These are phyloP conservation scores for Kodamaea derodonti DNA, from an alignment of 1,139 yeast genomes.

Conservation along the genomic window DNA sequence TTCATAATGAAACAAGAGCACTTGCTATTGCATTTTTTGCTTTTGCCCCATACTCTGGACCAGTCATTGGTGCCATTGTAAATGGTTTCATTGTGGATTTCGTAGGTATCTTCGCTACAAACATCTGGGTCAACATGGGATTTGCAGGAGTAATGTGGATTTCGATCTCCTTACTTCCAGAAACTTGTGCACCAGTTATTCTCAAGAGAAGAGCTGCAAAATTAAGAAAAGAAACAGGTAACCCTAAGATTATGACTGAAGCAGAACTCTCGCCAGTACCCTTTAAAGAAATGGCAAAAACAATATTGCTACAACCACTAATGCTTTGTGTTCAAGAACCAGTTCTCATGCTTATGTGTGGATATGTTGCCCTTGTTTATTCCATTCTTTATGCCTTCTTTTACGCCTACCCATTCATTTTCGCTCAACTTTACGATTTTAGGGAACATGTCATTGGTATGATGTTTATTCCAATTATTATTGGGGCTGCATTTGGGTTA, in stretches of 20 bases:
- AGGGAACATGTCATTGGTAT: constrained; percentile 71
- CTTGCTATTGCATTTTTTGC: constrained; percentile 88
- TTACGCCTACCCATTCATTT: constrained; percentile 83
- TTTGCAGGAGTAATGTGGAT: constrained; percentile 85
- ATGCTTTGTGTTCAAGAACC: constrained; percentile 76
- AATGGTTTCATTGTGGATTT: constrained; percentile 80
- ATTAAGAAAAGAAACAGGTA: constrained; percentile 77
- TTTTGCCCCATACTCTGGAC: constrained; percentile 91
- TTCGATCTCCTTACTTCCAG: constrained; percentile 61
- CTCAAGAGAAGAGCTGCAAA: constrained; percentile 66
- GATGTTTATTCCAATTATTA: constrained; percentile 82
- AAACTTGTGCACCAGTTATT: constrained; percentile 88
- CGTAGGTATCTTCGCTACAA: constrained; percentile 61
- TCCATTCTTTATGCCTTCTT: constrained; percentile 86
- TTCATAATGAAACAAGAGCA: constrained; percentile 78
- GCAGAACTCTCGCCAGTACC: constrained; percentile 78
- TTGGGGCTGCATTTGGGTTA: constrained; percentile 77
- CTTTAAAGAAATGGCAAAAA: constrained; percentile 57
- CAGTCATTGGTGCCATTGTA: constrained; percentile 85
- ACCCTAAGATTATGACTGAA: constrained; percentile 82
- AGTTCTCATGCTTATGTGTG: constrained; percentile 75
- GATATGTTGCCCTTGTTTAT: constrained; percentile 82
- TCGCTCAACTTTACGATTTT: constrained; percentile 60
- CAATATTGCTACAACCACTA: constrained; percentile 72
- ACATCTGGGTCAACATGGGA: constrained; percentile 90